Base-by-base conservation (phyloP, 345 rosid genomes). In the Ceriops zippeliana region DNA sequence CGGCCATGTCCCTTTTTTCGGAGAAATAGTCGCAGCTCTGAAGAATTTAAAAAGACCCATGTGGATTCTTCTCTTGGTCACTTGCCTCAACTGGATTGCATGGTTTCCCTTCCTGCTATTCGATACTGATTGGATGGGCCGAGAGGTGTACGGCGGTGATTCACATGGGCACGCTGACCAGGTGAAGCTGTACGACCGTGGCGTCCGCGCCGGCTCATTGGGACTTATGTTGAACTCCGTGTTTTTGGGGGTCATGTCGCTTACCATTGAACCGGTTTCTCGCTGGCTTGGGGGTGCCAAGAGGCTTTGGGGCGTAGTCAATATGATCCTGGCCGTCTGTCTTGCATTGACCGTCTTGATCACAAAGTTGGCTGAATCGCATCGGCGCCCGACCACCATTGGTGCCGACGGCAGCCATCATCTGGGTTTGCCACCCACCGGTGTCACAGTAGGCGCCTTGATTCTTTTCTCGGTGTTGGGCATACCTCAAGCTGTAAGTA, bases 81-180 rank as follows among this genome's bases (percentile, higher is more conserved):
- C 97, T 20, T 81, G 87, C 31, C 78, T 93, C 1, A 93, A 93
- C 78, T 93, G 98, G 98, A 56, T 86, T 27, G 97, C 89, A 0
- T 91, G 97, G 97, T 90, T 90, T 67, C 98, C 97, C 7, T 93
- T 93, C 80, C 69, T 90, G 53, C 74, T 90, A 58, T 90, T 80
- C 75, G 90, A 90, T 75, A 93, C 98, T 7, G 97, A 93, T 22
- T 93, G 97, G 98, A 85, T 89, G 91, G 98, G 97, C 22, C 76
- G 90, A 28, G 93, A 93, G 68, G 92, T 93, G 60, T 93, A 84
- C 85, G 98, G 98, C 1, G 98, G 98, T 1, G 60, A 73, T 69
- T 74, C 90, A 0, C 68, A 66, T 9, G 89, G 88, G 3, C 28
- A 28, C 0, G 66, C 65, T 4, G 68, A 24, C 4, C 62, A 70